Evolutionary conservation across 257 asterid genomes (phyloP).

Genomic region (Eucommia ulmoides): DNA sequence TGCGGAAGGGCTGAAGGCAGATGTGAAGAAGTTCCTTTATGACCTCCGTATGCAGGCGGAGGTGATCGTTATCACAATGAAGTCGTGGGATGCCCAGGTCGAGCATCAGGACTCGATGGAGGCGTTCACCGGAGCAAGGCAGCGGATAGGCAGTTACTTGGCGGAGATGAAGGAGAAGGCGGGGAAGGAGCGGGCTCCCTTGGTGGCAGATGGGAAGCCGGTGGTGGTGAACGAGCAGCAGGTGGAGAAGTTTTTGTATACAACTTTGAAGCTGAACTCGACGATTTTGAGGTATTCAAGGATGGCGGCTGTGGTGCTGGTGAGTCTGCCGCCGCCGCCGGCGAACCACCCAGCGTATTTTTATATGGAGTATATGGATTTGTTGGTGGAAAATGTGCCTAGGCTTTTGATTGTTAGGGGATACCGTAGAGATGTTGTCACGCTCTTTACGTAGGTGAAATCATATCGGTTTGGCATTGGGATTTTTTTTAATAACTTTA

Average conservation of each 20-base stretch:
- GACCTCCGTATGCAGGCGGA: constrained; percentile 98
- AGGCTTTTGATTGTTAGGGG: constrained; percentile 92
- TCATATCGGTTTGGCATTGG: neutral
- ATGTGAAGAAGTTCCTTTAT: constrained; percentile 79
- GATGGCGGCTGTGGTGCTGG: constrained; percentile 95
- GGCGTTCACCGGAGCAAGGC: constrained; percentile 57
- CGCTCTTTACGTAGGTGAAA: constrained; percentile 65
- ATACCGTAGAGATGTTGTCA: constrained; percentile 87
- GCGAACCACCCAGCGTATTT: constrained; percentile 72
- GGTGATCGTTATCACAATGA: constrained; percentile 88
- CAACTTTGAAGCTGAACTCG: constrained; percentile 79
- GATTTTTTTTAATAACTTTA: neutral
- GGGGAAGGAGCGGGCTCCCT: constrained; percentile 32
- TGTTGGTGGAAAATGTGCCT: constrained; percentile 88
- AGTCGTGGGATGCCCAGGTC: constrained; percentile 67
- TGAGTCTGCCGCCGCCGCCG: constrained; percentile 95
- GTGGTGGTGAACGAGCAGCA: constrained; percentile 69
- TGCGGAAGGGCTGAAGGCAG: constrained; percentile 83
- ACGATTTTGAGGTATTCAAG: constrained; percentile 73
- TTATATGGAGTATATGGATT: constrained; percentile 96
- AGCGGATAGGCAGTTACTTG: constrained; percentile 51
- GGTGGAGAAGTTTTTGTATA: constrained; percentile 71
- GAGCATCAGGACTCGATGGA: constrained; percentile 75
- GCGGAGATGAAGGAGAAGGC: constrained; percentile 54
- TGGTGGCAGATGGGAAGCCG: constrained; percentile 72